These are phyloP conservation scores for Verticillium longisporum DNA, from an alignment of 2,329 filamentous ascomycete species.

Conservation along the genomic window DNA sequence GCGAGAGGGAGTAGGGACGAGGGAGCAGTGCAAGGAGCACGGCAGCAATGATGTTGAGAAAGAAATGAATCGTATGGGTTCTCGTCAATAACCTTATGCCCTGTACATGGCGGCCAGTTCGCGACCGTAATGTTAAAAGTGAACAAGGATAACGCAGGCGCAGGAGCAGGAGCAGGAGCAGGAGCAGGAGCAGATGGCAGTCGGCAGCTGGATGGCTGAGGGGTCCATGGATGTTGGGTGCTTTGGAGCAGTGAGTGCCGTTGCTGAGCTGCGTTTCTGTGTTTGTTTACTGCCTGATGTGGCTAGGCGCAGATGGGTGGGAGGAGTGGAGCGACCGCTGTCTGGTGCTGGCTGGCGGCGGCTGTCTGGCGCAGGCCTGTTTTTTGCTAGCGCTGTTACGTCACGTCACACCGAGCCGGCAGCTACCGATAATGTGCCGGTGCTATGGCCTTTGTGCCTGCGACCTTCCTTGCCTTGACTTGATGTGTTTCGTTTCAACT, in stretches of 20 bases:
- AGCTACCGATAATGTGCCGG: neutral
- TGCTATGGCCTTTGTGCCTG: neutral
- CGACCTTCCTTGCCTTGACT: too few species aligned
- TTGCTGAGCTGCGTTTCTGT: slow-evolving; percentile 1
- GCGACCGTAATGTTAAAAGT: slow-evolving; percentile 1
- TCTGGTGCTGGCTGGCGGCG: neutral
- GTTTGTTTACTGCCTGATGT: slow-evolving; percentile 4
- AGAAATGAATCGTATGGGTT: slow-evolving; percentile 1
- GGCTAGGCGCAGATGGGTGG: neutral
- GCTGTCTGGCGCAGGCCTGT: neutral
- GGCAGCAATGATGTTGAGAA: neutral
- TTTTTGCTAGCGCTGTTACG: neutral
- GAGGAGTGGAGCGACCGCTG: neutral
- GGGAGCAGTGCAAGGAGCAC: neutral
- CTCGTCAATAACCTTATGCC: slow-evolving; percentile 2
- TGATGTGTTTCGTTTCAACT: neutral
- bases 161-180: neutral
- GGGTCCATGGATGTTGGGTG: slow-evolving; percentile 1
- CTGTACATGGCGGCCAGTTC: neutral
- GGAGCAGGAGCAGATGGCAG: neutral
- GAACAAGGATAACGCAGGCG: neutral
- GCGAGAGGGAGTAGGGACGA: neutral
- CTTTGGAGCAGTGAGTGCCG: neutral
- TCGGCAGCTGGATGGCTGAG: neutral
- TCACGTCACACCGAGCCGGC: neutral